Percentiles rank a stretch among this genome's conserved stretches.
Evolutionary conservation across 805 yeast species (phyloP).

Genomic region (Kodamaea laetipori): DNA sequence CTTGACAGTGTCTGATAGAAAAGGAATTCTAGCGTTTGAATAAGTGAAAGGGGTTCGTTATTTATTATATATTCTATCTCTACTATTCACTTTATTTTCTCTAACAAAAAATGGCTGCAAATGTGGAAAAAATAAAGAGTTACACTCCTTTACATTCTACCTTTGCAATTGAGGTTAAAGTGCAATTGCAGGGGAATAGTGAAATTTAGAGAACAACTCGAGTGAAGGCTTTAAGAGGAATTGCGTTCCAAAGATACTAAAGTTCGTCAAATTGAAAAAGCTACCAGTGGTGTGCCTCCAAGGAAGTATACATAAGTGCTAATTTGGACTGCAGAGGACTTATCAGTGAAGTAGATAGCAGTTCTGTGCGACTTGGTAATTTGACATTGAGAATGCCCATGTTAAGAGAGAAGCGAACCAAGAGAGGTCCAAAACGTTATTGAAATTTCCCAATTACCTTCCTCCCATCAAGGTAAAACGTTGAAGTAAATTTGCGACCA

Average conservation of each 20-base stretch:
- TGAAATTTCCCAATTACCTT: conserved; percentile 54
- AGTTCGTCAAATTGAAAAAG: conserved; percentile 25
- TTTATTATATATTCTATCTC: no score
- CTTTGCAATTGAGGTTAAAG: conserved; percentile 25
- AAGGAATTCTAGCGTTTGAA: no score
- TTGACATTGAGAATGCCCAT: conserved; percentile 62
- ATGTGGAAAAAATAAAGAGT: no score
- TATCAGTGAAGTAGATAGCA: conserved; percentile 36
- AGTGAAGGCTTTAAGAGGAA: conserved; percentile 25
- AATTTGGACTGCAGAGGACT: conserved; percentile 60
- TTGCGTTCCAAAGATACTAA: conserved; percentile 17
- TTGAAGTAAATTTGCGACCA: conserved; percentile 80
- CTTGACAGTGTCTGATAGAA: no score
- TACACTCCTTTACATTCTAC: conserved; percentile 13
- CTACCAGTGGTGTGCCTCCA: conserved; percentile 37
- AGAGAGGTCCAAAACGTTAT: conserved; percentile 52
- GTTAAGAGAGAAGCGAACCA: conserved; percentile 62
- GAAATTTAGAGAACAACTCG: conserved; percentile 11
- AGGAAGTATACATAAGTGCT: conserved; percentile 57
- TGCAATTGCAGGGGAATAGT: conserved; percentile 26
- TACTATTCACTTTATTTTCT: no score
- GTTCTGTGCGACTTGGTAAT: conserved; percentile 42
- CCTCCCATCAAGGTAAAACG: conserved; percentile 67
- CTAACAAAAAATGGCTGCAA: no score
- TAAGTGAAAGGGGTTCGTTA: no score